These are phyloP conservation scores for Cladosporium sphaerospermum DNA, from an alignment of 2,329 filamentous ascomycete species.

Conservation along the genomic window DNA sequence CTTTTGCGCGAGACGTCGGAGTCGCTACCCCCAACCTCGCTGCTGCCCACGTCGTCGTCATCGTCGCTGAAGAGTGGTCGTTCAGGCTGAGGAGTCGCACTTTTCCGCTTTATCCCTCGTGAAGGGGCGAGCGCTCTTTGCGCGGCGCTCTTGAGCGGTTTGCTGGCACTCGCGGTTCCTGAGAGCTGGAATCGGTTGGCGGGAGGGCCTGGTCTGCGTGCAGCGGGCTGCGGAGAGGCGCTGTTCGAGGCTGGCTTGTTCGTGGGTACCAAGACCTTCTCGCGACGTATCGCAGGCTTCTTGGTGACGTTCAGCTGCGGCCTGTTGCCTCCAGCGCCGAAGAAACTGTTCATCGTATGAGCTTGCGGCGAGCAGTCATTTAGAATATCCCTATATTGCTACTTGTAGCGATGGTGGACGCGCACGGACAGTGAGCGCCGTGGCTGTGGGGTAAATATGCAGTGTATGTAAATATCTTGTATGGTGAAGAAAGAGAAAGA, in stretches of 20 bases:
- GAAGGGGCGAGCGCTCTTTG: slow-evolving; percentile 15
- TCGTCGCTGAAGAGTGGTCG: slow-evolving; percentile 26
- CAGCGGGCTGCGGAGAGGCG: slow-evolving; percentile 12
- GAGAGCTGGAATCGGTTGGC: slow-evolving; percentile 23
- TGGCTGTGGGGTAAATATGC: slow-evolving; percentile 1
- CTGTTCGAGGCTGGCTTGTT: slow-evolving; percentile 11
- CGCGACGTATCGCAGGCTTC: slow-evolving; percentile 22
- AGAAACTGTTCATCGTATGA: slow-evolving; percentile 4
- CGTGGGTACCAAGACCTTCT: slow-evolving; percentile 21
- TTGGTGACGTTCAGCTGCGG: slow-evolving; percentile 14
- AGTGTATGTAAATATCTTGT: neutral
- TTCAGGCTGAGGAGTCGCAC: slow-evolving; percentile 27
- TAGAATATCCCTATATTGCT: neutral
- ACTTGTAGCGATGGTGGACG: neutral
- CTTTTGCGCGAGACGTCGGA: slow-evolving; percentile 31
- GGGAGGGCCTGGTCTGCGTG: slow-evolving; percentile 4
- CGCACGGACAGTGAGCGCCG: neutral
- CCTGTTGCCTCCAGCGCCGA: slow-evolving; percentile 11
- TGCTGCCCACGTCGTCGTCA: slow-evolving; percentile 25
- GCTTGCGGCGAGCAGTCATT: neutral
- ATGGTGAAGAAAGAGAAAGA: neutral
- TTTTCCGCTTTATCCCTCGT: slow-evolving; percentile 31
- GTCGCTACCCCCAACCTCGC: slow-evolving; percentile 25
- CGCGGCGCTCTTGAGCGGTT: slow-evolving; percentile 5
- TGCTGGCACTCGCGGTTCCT: slow-evolving; percentile 7